These are phyloP conservation scores for Aspergillus sclerotiicarbonarius DNA, from an alignment of 495 filamentous ascomycete species.

Conservation along the genomic window DNA sequence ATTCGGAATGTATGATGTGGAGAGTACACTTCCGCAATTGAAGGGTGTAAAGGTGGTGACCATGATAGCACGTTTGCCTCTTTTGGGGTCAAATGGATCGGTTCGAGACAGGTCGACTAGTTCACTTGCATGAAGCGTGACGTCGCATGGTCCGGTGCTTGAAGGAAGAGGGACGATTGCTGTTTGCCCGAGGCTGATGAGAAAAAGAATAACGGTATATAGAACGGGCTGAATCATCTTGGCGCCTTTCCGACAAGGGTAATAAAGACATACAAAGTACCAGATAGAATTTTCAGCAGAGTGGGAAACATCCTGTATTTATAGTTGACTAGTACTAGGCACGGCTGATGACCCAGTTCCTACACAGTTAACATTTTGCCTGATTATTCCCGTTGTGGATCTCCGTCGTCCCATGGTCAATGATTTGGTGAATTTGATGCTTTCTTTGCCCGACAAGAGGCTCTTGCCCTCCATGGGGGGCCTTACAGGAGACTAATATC, in stretches of 20 bases:
- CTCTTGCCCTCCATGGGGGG: too few relatives aligned
- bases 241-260: background rate
- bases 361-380: background rate
- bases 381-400: too few relatives aligned
- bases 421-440: background rate
- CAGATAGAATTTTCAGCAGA: background rate
- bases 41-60: background rate
- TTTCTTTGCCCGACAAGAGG: too few relatives aligned
- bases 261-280: too few relatives aligned
- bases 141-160: background rate
- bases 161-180: background rate
- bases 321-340: background rate
- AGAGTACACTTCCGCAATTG: background rate
- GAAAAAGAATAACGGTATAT: background rate
- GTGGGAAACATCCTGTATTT: background rate
- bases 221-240: background rate
- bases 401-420: background rate
- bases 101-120: background rate
- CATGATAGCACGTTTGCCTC: background rate
- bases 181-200: background rate
- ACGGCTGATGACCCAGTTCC: background rate
- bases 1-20: background rate
- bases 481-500: too few relatives aligned
- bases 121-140: conserved; percentile 1
- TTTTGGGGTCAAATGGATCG: background rate